phyloP scores from a whole-genome alignment of 306 rosid genomes.

The Prosopis cineraria region DNA sequence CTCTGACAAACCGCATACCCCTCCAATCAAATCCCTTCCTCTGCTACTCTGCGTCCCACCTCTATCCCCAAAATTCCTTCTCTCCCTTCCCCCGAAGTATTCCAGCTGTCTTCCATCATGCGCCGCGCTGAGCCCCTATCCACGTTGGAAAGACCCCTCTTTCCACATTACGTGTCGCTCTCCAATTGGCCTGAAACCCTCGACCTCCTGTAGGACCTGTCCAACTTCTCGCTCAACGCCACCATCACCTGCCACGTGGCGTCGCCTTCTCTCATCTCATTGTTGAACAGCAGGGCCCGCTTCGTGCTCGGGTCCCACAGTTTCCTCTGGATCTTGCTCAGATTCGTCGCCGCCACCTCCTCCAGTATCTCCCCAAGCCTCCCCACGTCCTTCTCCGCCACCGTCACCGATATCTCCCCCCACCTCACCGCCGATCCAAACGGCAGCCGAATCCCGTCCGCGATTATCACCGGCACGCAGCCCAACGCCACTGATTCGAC shows the following conservation, averaged over 20 bases:
- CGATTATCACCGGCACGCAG: slow-evolving; percentile 88
- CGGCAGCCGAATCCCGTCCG: slow-evolving; percentile 81
- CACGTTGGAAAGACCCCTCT: background rate
- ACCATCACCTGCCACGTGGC: slow-evolving; percentile 88
- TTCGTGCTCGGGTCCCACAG: slow-evolving; percentile 61
- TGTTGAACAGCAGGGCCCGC: slow-evolving; percentile 65
- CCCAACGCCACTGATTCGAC: slow-evolving; percentile 87
- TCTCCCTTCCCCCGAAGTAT: too few species aligned
- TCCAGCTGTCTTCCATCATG: slow-evolving; percentile 62
- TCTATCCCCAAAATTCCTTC: background rate
- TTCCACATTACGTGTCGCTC: slow-evolving; percentile 33
- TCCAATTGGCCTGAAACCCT: slow-evolving; percentile 51
- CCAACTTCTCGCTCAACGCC: slow-evolving; percentile 51
- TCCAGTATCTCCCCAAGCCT: slow-evolving; percentile 62
- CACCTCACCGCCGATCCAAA: slow-evolving; percentile 63
- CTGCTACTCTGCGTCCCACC: slow-evolving; percentile 11
- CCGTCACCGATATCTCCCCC: slow-evolving; percentile 78
- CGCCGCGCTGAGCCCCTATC: background rate
- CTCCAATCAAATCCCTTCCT: slow-evolving; percentile 33
- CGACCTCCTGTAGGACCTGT: slow-evolving; percentile 50
- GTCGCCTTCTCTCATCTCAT: slow-evolving; percentile 62
- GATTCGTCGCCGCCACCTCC: slow-evolving; percentile 79
- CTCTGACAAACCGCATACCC: slow-evolving; percentile 26
- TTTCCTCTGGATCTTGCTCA: slow-evolving; percentile 61
- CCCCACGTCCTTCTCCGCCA: slow-evolving; percentile 79